Base-by-base conservation (phyloP, 2,329 filamentous ascomycete species). In the Talaromyces atroroseus region DNA sequence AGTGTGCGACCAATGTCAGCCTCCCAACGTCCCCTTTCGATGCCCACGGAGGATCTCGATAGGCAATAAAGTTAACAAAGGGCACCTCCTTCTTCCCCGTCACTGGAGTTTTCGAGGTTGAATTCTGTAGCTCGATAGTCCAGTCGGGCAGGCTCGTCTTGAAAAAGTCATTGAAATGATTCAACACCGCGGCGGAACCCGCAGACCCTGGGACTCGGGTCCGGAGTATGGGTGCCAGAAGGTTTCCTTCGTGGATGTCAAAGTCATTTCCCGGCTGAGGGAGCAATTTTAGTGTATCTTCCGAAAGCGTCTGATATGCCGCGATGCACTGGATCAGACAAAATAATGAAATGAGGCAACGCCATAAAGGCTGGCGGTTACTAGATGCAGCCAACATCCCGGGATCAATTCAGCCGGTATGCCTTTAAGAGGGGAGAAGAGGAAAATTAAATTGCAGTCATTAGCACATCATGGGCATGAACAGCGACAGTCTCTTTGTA, bases 1-100 rank as follows among this genome's bases (percentile, higher is more conserved):
- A 97, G 70, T 99, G 94, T 42, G 94, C 94, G 6, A 92, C 94
- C 54, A 99, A 80, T 14, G 90, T 92, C 67, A 97, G 75, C 49
- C 91, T 79, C 44, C 87, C 86, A 2, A 94, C 85, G 63, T 96
- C 86, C 1, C 92, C 92, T 0, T 76, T 71, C 5, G 79, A 74
- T 0, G 86, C 78, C 84, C 90, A 94, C 1, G 94, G 94, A 51
- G 94, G 94, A 71, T 97, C 92, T 54, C 92, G 84, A 36, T 85
- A 87, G 57, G 92, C 85, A 59, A 97, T 88, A 56, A 97, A 78
- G 68, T 96, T 99, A 54, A 83, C 78, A 70, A 99, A 97, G 0
- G 90, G 90, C 0, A 97, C 78, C 6, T 89, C 79, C 54, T 79
- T 79, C 57, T 84, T 79, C 5, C 85, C 85, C 0, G 88, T 89